These are phyloP conservation scores for Salix arbutifolia DNA, from an alignment of 345 rosid genomes.

Conservation along the genomic window DNA sequence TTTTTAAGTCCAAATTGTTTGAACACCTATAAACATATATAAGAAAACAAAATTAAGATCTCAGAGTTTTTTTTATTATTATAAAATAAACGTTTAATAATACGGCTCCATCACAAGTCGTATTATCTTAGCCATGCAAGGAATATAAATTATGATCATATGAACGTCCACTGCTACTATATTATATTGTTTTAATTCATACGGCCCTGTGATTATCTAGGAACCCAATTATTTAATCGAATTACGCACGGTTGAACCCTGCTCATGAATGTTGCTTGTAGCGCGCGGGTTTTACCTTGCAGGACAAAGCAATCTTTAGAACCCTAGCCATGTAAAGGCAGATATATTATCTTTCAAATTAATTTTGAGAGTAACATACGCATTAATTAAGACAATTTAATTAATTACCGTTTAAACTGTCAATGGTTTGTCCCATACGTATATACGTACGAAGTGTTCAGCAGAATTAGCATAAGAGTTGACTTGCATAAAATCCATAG, in stretches of 20 bases:
- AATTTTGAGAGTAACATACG: neutral
- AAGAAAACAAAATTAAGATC: too few species aligned
- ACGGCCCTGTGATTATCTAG: neutral
- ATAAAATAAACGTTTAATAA: neutral
- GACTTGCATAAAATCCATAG: neutral
- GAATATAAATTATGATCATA: neutral
- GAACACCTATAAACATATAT: too few species aligned
- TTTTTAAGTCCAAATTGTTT: too few species aligned
- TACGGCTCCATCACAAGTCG: neutral
- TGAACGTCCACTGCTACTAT: neutral
- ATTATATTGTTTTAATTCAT: neutral
- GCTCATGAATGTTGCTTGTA: slow-evolving; percentile 6
- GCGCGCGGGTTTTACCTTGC: neutral
- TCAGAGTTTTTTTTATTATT: neutral
- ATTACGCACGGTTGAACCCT: neutral
- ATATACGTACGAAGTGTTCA: neutral
- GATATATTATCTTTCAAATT: neutral
- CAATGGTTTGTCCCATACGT: neutral
- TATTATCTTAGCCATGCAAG: neutral
- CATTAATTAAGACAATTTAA: neutral
- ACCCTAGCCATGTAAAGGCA: neutral
- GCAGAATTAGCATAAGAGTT: neutral
- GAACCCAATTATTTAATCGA: neutral
- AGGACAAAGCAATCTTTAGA: neutral
- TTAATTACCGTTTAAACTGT: neutral